Percentiles rank a stretch among this genome's conserved stretches.
These are phyloP conservation scores for Lomentospora prolificans DNA, from an alignment of 2,329 filamentous ascomycete species.

Conservation along the genomic window DNA sequence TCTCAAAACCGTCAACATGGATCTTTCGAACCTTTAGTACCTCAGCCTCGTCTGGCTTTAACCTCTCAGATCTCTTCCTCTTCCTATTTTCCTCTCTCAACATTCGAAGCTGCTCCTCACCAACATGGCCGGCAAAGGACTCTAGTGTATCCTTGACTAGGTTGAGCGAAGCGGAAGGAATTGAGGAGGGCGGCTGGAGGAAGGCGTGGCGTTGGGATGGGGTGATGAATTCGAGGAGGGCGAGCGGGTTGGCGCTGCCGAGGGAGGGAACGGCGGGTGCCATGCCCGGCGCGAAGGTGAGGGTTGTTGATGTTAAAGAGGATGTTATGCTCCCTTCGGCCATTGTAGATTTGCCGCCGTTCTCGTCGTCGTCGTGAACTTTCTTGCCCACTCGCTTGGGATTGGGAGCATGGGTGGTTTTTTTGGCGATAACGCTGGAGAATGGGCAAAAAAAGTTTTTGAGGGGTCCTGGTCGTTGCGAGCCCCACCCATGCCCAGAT, in stretches of 20 bases:
- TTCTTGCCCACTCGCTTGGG: neutral
- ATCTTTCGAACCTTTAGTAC: slow-evolving; percentile 72
- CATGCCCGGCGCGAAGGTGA: slow-evolving; percentile 41
- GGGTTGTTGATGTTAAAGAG: slow-evolving; percentile 53
- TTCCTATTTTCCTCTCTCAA: slow-evolving; percentile 63
- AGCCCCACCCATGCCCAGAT: too few relatives aligned
- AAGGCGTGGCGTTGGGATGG: slow-evolving; percentile 60
- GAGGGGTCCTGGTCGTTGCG: slow-evolving; percentile 9
- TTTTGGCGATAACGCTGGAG: slow-evolving; percentile 2
- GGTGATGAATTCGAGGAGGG: slow-evolving; percentile 47
- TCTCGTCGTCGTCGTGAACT: neutral
- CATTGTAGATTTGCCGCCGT: slow-evolving; percentile 9
- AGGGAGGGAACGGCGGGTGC: slow-evolving; percentile 25
- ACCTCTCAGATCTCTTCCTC: slow-evolving; percentile 53
- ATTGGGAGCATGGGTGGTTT: too few relatives aligned
- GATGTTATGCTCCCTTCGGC: slow-evolving; percentile 27
- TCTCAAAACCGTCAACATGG: slow-evolving; percentile 78
- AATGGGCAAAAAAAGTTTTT: slow-evolving; percentile 10
- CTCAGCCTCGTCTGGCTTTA: slow-evolving; percentile 20
- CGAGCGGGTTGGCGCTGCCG: slow-evolving; percentile 28
- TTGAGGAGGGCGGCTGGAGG: slow-evolving; percentile 57
- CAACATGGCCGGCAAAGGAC: slow-evolving; percentile 62
- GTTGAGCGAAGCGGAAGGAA: slow-evolving; percentile 61
- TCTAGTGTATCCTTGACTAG: slow-evolving; percentile 77
- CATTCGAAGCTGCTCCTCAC: slow-evolving; percentile 60